Base-by-base conservation (phyloP, 495 filamentous ascomycete species). In the Tuber indicum region DNA sequence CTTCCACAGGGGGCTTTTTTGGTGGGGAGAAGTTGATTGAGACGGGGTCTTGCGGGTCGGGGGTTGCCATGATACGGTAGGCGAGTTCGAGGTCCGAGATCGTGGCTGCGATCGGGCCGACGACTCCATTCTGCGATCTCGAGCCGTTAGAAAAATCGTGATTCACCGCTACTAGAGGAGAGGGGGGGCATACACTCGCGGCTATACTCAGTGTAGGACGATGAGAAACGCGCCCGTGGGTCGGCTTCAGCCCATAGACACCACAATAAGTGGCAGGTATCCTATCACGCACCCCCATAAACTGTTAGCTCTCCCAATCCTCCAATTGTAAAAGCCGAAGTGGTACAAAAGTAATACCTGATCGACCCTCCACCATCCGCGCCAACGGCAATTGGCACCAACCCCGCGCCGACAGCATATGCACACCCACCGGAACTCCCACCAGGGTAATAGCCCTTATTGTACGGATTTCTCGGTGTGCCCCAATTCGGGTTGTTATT, bases 361-460 rank as follows among this genome's bases (percentile, higher is more conserved):
- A 97, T 90, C 75, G 91, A 93, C 72, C 95, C 95, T 39, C 95
- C 94, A 14, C 93, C 93, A 83, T 98, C 95, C 3, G 91, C 91
- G 46, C 93, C 95, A 14, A 97, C 85, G 9, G 92, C 90, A 78
- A 98, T 90, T 21, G 94, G 94, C 5, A 96, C 87, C 17, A 97
- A 83, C 1, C 94, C 94, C 8, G 90, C 87, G 16, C 89, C 86
- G 47, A 97, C 89, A 62, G 92, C 90, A 75, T 94, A 97, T 1
- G 89, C 94, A 41, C 90, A 90, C 7, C 95, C 95, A 10, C 93
- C 92, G 0, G 94, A 97, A 0, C 93, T 96, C 23, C 95, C 95
- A 43, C 95, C 95, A 42, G 92, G 91, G 85, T 96, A 98, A 86
- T 94, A 97, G 4, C 86, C 80, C 0, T 85, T 83, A 83, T 96